Evolutionary conservation across 257 asterid genomes (phyloP), one percentile per base, ranked within the genome.

Genomic region (Solanum ossicruentum): DNA sequence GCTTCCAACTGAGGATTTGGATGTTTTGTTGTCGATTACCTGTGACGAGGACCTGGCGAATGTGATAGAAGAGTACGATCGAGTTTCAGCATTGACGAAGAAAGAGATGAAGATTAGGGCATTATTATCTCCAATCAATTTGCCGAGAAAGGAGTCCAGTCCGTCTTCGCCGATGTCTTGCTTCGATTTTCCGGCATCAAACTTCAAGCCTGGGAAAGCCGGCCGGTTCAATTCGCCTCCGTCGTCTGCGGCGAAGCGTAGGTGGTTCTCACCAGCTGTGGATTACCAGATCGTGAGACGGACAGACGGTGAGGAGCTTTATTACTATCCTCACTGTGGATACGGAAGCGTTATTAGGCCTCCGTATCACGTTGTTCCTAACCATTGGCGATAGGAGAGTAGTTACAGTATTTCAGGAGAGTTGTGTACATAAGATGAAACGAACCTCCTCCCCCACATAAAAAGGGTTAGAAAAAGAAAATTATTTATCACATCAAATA

Each of bases 1-100:
- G 87, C 86, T 95, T 52, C 99, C 98, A 15, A 88, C 63, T 9
- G 98, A 93, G 72, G 98, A 95, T 89, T 78, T 95, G 45, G 99
- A 97, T 61, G 87, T 97, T 85, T 85, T 97, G 54, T 86, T 97
- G 41, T 86, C 98, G 20, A 82, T 97, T 75, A 92, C 89, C 82
- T 90, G 94, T 39, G 97, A 95, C 12, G 98, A 97, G 61, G 98
- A 97, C 12, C 88, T 97, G 3, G 86, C 83, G 77, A 86, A 63
- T 77, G 70, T 95, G 85, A 87, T 97, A 49, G 91, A 87, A 17
- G 98, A 95, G 85, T 97, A 97, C 89, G 95, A 90, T 41, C 89
- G 92, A 49, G 89, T 72, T 8, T 83, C 92, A 63, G 86, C 90
- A 81, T 32, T 69, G 17, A 70, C 67, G 71, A 39, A 85, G 23